Evolutionary conservation across 495 filamentous ascomycete genomes (phyloP), one percentile per base, ranked within the genome.

Genomic region (Aspergillus wentii): DNA sequence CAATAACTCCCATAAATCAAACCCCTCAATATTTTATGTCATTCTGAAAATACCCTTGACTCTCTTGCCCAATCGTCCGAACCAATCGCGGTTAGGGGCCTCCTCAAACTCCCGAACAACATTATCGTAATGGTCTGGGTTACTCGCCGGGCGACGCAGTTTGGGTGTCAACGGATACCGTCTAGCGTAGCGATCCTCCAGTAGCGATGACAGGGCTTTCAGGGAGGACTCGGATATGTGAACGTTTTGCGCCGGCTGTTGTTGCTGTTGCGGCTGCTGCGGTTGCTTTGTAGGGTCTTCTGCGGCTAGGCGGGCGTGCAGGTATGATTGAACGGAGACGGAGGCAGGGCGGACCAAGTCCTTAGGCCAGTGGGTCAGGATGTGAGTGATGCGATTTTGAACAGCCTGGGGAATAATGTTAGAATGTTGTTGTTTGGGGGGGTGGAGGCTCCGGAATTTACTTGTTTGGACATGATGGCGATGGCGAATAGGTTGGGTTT

Each of bases 41-140:
- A 86, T 63, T 31, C 83, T 68, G 33, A 90, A 60, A 39, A 81
- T 54, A n/a, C 85, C 85, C 48, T 69, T 74, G 49, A 85, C 50
- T 44, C 67, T 75, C 49, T 83, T 79, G 39, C 59, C 42, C 42
- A 79, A 31, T 35, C 76, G 66, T 2, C 70, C 68, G 18, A 75
- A 48, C 59, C 69, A 83, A 30, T 76, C 74, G 5, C 85, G 65
- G 28, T 55, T 68, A 17, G 83, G 83, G 13, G 82, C 85, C 57
- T 80, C 83, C 33, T 81, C 76, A 26, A 88, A 75, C 61, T 90
- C 89, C 38, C 64, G 69, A 38, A 86, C 54, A 4, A 95, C 56
- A 44, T 85, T 71, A 17, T 78, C 71, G 54, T 91, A 95, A 58
- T 94, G 78, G 3, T 71, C 78, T 18, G 88, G 87, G 41, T 88